Conservation (phyloP, 768 basidiomycete species). For the Paxillus rubicundulus region DNA sequence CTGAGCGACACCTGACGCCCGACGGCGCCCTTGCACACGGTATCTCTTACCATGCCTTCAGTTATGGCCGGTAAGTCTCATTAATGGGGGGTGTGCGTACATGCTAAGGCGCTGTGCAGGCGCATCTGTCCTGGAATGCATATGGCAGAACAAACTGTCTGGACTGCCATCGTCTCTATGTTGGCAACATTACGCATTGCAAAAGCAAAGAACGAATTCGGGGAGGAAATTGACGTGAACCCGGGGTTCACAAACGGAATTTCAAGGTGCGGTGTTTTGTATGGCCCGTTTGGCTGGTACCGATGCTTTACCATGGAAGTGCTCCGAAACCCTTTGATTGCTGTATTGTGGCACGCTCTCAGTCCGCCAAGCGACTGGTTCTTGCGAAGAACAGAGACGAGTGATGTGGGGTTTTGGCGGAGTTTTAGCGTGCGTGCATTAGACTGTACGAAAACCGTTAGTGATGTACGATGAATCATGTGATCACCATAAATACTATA, state of each 20-base stretch:
- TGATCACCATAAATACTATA: not conserved
- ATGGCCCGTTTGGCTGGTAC: not conserved
- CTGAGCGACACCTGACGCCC: conserved; percentile 49
- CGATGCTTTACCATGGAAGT: conserved; percentile 11
- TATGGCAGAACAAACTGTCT: conserved; percentile 33
- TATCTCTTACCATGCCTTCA: conserved; percentile 5
- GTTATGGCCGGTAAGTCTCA: conserved; percentile 27
- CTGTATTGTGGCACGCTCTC: conserved; percentile 17
- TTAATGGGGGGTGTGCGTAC: not conserved
- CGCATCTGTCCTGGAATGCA: conserved; percentile 35
- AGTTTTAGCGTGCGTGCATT: not conserved
- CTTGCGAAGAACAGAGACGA: conserved; percentile 1
- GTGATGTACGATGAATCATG: not conserved
- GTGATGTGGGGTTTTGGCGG: not conserved
- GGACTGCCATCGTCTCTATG: conserved; percentile 30
- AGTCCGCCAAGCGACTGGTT: conserved; percentile 14
- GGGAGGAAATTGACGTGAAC: conserved; percentile 28
- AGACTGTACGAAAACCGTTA: not conserved
- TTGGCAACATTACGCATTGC: conserved; percentile 29
- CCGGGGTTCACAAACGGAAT: conserved; percentile 24
- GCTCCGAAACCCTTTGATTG: conserved; percentile 27
- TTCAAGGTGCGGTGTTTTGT: conserved; percentile 11
- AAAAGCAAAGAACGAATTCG: conserved; percentile 27
- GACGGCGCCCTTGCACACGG: conserved; percentile 14
- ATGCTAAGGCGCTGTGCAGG: conserved; percentile 9